Conservation (phyloP, 2,329 filamentous ascomycete species). For the Phyllosticta capitalensis region DNA sequence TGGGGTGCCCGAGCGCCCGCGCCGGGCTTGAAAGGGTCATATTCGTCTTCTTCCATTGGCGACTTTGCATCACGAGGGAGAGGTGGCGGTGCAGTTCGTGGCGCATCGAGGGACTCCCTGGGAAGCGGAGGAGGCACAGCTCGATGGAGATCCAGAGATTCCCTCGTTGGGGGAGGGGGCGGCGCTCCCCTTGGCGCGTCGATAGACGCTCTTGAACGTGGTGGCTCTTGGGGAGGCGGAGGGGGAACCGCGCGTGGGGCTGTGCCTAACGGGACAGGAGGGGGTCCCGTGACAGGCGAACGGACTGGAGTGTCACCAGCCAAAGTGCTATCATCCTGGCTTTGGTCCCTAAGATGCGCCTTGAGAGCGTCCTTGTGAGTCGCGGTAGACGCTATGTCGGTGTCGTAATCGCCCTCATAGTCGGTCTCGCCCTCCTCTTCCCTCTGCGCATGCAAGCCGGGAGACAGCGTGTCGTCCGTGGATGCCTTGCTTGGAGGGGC, state of each 20-base stretch:
- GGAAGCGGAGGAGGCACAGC: conserved; percentile 50
- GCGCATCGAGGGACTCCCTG: conserved; percentile 59
- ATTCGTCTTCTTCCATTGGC: conserved; percentile 48
- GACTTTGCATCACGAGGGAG: conserved; percentile 41
- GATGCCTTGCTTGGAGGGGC: conserved; percentile 29
- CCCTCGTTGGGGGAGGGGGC: conserved; percentile 46
- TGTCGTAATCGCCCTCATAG: conserved; percentile 97
- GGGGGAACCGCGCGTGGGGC: conserved; percentile 40
- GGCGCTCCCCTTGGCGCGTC: conserved; percentile 64
- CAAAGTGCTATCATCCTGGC: conserved; percentile 55
- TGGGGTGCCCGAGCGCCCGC: conserved; percentile 24
- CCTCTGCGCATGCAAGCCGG: conserved; percentile 35
- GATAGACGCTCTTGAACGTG: conserved; percentile 50
- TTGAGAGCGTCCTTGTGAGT: conserved; percentile 90
- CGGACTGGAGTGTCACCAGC: conserved; percentile 46
- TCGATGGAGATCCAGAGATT: conserved; percentile 32
- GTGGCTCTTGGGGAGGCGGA: conserved; percentile 44
- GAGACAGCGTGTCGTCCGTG: conserved; percentile 22
- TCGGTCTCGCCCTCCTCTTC: conserved; percentile 77
- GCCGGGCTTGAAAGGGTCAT: conserved; percentile 51
- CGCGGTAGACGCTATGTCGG: conserved; percentile 89
- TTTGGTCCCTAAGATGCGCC: conserved; percentile 66
- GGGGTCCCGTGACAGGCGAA: conserved; percentile 26
- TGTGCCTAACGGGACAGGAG: conserved; percentile 19
- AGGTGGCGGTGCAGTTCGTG: conserved; percentile 55